A percentile compares a stretch with the other conserved stretches of the same genome.
phyloP scores from a whole-genome alignment of 306 rosid species.

The Luffa acutangula region DNA sequence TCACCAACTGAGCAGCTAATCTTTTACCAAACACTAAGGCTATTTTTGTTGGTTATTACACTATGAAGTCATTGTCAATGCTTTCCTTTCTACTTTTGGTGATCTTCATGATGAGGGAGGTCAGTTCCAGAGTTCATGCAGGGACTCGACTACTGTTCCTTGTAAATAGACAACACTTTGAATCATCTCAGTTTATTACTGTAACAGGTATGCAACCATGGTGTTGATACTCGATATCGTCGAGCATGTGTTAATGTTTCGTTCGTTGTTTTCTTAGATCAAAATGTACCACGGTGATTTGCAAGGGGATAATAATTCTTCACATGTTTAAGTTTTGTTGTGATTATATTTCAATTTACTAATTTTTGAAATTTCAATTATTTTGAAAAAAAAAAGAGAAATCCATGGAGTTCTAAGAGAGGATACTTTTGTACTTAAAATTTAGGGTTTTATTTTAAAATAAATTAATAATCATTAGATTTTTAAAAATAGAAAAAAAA shows the following conservation, averaged over 20 bases:
- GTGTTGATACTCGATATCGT: not conserved
- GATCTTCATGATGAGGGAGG: constrained; percentile 6
- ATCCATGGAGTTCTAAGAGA: too few relatives aligned
- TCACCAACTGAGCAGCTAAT: constrained; percentile 17
- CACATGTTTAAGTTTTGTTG: not conserved
- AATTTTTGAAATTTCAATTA: not conserved
- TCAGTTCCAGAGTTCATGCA: constrained; percentile 30
- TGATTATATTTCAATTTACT: not conserved
- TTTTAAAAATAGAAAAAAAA: too few relatives aligned
- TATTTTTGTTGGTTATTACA: not conserved
- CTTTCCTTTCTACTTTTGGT: constrained; percentile 27
- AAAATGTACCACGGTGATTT: not conserved
- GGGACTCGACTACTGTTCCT: constrained; percentile 25
- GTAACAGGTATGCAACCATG: constrained; percentile 37
- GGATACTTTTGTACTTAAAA: too few relatives aligned
- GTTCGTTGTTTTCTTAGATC: not conserved
- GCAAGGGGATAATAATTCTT: not conserved
- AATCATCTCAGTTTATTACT: constrained; percentile 36
- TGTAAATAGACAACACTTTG: constrained; percentile 16
- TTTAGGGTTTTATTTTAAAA: too few relatives aligned
- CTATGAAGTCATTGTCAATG: constrained; percentile 31
- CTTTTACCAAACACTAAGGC: not conserved
- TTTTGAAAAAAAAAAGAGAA: too few relatives aligned
- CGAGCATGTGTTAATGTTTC: not conserved
- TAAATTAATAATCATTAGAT: too few relatives aligned